A percentile compares a stretch with the other conserved stretches of the same genome.
phyloP scores from a whole-genome alignment of 2,329 filamentous ascomycete genomes.

The Hirsutella minnesotensis region DNA sequence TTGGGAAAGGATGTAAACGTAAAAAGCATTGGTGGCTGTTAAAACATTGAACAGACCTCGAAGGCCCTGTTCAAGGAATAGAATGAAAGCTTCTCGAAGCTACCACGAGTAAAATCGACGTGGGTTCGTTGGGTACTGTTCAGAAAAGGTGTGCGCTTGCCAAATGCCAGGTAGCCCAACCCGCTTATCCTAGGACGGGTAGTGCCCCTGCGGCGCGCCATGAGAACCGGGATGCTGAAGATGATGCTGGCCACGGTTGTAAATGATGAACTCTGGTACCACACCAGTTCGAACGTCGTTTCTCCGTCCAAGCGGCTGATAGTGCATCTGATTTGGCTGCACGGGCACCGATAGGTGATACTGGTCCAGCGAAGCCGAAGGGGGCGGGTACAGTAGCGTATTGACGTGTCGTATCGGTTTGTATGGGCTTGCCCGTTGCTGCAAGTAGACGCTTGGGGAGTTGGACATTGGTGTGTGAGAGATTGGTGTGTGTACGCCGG shows the following conservation, averaged over 20 bases:
- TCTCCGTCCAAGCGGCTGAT: slow-evolving; percentile 63
- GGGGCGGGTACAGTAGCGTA: slow-evolving; percentile 80
- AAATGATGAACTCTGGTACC: slow-evolving; percentile 48
- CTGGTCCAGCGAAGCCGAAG: slow-evolving; percentile 65
- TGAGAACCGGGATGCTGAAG: slow-evolving; percentile 14
- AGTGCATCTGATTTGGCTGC: slow-evolving; percentile 66
- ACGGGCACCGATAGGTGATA: slow-evolving; percentile 49
- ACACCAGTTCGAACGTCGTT: slow-evolving; percentile 58
- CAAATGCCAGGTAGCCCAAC: slow-evolving; percentile 6
- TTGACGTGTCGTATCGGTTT: slow-evolving; percentile 82
- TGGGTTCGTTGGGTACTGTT: neutral
- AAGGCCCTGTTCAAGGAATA: neutral
- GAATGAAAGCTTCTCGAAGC: neutral
- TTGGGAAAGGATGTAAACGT: slow-evolving; percentile 1
- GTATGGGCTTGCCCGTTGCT: slow-evolving; percentile 84
- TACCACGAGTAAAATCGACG: neutral
- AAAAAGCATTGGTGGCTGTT: slow-evolving; percentile 6
- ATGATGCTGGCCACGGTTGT: slow-evolving; percentile 19
- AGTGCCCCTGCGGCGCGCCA: slow-evolving; percentile 18
- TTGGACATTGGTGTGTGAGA: slow-evolving; percentile 55
- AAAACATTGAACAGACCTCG: slow-evolving; percentile 6
- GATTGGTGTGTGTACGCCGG: slow-evolving; percentile 41
- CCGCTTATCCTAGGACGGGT: slow-evolving; percentile 21
- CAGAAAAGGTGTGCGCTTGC: neutral
- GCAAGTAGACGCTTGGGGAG: slow-evolving; percentile 79